A percentile compares a stretch with the other conserved stretches of the same genome.
Conservation (phyloP, 441 rosid genomes). For the Croton setiger region DNA sequence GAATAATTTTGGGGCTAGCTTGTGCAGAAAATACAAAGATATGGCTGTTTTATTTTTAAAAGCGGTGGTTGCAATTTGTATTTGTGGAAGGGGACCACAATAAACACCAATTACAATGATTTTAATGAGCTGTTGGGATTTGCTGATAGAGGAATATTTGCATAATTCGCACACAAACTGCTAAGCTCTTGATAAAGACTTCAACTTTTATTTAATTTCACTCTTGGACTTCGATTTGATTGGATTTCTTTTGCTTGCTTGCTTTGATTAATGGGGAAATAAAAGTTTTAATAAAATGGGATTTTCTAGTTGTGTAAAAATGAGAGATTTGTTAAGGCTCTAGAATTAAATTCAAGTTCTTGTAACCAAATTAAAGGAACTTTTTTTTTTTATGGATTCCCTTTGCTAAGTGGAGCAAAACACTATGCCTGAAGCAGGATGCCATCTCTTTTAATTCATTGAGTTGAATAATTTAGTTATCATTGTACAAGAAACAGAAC, state of each 20-base stretch:
- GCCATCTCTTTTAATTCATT: too few relatives aligned
- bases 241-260: not conserved
- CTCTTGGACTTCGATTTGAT: not conserved
- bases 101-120: slow-evolving; percentile 6
- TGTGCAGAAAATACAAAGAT: slow-evolving; percentile 23
- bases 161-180: slow-evolving; percentile 39
- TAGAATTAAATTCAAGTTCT: too few relatives aligned
- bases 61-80: slow-evolving; percentile 30
- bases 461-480: too few relatives aligned
- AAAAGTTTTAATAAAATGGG: not conserved
- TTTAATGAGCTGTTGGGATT: slow-evolving; percentile 21
- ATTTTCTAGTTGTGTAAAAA: not conserved
- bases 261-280: not conserved
- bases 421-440: too few relatives aligned
- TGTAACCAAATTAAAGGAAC: too few relatives aligned
- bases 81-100: slow-evolving; percentile 35
- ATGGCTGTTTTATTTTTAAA: slow-evolving; percentile 27
- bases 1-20: slow-evolving; percentile 11
- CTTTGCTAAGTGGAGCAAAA: too few relatives aligned
- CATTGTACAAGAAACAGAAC: too few relatives aligned
- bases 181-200: slow-evolving; percentile 36
- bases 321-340: too few relatives aligned
- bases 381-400: too few relatives aligned
- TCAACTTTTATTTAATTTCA: slow-evolving; percentile 19
- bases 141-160: slow-evolving; percentile 29